Percentiles rank a stretch among this genome's conserved stretches.
phyloP scores from a whole-genome alignment of 129 eudicot species.

The Ambrosia artemisiifolia region DNA sequence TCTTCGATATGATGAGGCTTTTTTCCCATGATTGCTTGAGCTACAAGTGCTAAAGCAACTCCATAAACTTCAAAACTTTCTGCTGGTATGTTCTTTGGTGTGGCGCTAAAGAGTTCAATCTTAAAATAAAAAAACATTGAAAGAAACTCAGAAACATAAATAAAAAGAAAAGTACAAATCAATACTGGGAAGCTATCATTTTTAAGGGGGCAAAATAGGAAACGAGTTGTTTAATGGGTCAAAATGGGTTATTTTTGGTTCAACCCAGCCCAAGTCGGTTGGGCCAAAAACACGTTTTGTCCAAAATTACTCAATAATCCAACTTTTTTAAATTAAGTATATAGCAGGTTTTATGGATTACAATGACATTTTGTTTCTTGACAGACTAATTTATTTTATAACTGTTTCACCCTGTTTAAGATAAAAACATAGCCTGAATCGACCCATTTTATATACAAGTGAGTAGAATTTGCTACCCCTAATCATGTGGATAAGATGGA shows the following conservation, averaged over 20 bases:
- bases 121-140: constrained; percentile 15
- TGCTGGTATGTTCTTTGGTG: constrained; percentile 89
- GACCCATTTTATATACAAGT: not conserved
- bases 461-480: not conserved
- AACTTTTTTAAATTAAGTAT: not conserved
- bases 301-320: not conserved
- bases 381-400: not conserved
- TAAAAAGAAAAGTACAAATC: not conserved
- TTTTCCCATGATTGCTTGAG: constrained; percentile 81
- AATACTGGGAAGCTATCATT: constrained; percentile 8
- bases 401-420: not conserved
- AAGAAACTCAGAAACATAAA: not conserved
- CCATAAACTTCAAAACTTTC: constrained; percentile 92
- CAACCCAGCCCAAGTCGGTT: not conserved
- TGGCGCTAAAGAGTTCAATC: constrained; percentile 86
- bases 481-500: not conserved
- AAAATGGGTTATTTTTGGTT: not conserved
- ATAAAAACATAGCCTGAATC: not conserved
- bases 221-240: not conserved
- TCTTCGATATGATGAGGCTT: constrained; percentile 85
- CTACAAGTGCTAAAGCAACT: constrained; percentile 90
- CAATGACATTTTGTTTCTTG: not conserved
- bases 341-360: not conserved
- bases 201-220: not conserved
- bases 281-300: not conserved